phyloP scores from a whole-genome alignment of 768 basidiomycete species.

The Chlorophyllum brunneum region DNA sequence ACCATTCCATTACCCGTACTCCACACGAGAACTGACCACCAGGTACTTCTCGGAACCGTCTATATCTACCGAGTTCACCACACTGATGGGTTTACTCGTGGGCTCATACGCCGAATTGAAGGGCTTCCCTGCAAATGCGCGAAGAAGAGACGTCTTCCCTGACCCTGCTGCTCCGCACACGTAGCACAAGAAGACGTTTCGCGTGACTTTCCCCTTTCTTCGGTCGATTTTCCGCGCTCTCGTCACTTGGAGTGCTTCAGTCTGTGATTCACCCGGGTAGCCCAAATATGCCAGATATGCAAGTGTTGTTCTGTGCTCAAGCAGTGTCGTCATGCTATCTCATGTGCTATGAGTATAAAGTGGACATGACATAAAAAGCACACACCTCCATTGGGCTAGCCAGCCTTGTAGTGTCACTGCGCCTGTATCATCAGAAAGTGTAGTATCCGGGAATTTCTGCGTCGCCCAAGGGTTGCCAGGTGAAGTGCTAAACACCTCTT shows the following conservation, averaged over 20 bases:
- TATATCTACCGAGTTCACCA: constrained; percentile 94
- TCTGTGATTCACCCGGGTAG: constrained; percentile 76
- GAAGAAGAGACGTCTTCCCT: constrained; percentile 86
- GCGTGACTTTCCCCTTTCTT: constrained; percentile 79
- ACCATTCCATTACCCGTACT: not conserved
- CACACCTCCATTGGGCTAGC: constrained; percentile 97
- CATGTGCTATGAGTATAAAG: not conserved
- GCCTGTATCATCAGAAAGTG: constrained; percentile 81
- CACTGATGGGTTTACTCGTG: constrained; percentile 85
- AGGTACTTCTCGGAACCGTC: constrained; percentile 94
- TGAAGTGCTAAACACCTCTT: constrained; percentile 88
- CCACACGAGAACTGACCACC: constrained; percentile 58
- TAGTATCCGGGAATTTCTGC: constrained; percentile 90
- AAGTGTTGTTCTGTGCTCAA: constrained; percentile 89
- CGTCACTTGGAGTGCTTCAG: constrained; percentile 81
- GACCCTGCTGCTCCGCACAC: constrained; percentile 94
- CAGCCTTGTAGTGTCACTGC: constrained; percentile 96
- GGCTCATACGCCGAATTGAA: constrained; percentile 77
- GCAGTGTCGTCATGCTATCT: constrained; percentile 89
- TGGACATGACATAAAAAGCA: constrained; percentile 3
- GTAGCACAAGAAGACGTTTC: constrained; percentile 92
- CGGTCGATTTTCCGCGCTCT: constrained; percentile 81
- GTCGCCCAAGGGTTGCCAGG: constrained; percentile 95
- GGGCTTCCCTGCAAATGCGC: constrained; percentile 82
- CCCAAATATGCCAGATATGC: constrained; percentile 95